These are phyloP conservation scores for Theileria sp. DNA, from an alignment of 169 alveolate genomes.

Conservation along the genomic window DNA sequence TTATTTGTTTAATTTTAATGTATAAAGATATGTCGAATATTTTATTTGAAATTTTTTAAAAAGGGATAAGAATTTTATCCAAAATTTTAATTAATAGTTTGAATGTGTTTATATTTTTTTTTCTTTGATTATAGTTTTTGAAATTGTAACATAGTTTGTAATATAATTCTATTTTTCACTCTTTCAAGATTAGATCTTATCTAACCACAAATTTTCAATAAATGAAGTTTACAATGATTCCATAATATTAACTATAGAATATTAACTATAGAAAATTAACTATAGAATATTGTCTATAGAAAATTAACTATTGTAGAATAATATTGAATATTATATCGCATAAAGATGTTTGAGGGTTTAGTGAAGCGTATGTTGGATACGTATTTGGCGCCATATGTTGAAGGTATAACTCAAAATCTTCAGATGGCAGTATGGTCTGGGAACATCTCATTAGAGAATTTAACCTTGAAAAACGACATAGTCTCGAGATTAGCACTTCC, in stretches of 20 bases:
- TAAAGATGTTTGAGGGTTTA: conserved; percentile 79
- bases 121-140: background rate
- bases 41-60: background rate
- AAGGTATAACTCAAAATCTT: conserved; percentile 79
- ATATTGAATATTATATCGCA: background rate
- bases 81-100: background rate
- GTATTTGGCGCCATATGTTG: conserved; percentile 84
- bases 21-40: background rate
- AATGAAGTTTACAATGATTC: conserved; percentile 2
- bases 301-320: too few species aligned
- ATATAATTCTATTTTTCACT: background rate
- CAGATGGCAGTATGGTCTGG: conserved; percentile 87
- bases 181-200: background rate
- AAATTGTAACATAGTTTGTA: background rate
- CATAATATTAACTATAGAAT: background rate
- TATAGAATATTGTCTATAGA: too few species aligned
- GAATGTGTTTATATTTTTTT: background rate
- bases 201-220: background rate
- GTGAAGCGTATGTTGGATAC: conserved; percentile 81
- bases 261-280: too few species aligned
- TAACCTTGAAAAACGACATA: conserved; percentile 79
- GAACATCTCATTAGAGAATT: conserved; percentile 75
- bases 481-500: conserved; percentile 74
- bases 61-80: background rate
- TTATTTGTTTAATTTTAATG: background rate